Base-by-base conservation (phyloP, 2,329 filamentous ascomycete species). In the Colletotrichum sp. region DNA sequence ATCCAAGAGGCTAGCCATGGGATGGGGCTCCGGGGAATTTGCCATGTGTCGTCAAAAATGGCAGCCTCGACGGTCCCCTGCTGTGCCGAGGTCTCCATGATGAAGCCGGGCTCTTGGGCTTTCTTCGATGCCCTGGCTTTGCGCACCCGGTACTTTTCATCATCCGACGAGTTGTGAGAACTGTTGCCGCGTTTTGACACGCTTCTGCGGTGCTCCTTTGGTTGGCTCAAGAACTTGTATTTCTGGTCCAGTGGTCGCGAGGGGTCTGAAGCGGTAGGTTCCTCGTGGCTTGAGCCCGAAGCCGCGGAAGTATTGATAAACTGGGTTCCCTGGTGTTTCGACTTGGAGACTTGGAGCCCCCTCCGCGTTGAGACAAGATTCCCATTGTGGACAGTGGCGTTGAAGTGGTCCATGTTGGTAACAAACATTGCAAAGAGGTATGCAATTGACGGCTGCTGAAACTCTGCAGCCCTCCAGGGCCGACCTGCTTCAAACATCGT, bases 301-400 rank as follows among this genome's bases (percentile, higher is more conserved):
- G 77, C 69, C 13, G 77, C 74, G 24, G 79, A 78, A n/a, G 83
- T 75, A 77, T 86, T 86, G 71, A 86, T 85, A 71, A 86, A 86
- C 6, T 83, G 84, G 26, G 81, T 80, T 36, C 84, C 84, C 71
- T 84, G 82, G 77, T 85, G 83, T 76, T 83, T 85, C 70, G 85
- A 82, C 76, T 85, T 84, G 26, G 84, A 84, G 15, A 86, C 84
- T 75, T 85, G 83, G 60, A 86, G 79, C 10, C 85, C 85, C 36
- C 84, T 81, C 30, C 84, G 80, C 1, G 84, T 86, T 43, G 84
- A 83, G 66, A 86, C 82, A 55, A 86, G 78, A 52, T 82, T 80
- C 28, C 85, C 84, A 74, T 83, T 81, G 71, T 81, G 81, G 39
- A 86, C 77, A 6, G 84, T 85, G 10, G 81, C 78, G 70, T 85